These are phyloP conservation scores for Trichoderma erinaceum DNA, from an alignment of 495 filamentous ascomycete genomes.

Conservation along the genomic window DNA sequence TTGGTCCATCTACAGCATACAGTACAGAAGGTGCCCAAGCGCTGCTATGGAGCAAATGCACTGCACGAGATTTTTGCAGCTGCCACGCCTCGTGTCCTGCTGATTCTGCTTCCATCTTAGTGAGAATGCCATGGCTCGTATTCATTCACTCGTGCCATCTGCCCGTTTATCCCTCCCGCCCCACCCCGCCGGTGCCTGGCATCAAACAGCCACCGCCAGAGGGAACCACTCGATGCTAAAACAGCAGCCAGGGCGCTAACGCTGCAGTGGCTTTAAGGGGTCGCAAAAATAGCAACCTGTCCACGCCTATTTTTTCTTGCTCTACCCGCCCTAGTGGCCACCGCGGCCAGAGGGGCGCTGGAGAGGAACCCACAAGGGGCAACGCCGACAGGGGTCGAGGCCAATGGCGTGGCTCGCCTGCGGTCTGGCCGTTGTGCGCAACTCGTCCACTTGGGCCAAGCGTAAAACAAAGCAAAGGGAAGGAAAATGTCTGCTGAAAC, in stretches of 20 bases:
- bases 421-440: neutral
- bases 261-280: slow-evolving; percentile 13
- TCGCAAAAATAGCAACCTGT: slow-evolving; percentile 4
- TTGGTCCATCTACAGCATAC: too few species aligned
- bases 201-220: slow-evolving; percentile 1
- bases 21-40: too few species aligned
- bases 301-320: neutral
- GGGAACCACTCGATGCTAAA: neutral
- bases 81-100: too few species aligned
- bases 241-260: neutral
- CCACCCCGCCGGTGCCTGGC: neutral
- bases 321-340: neutral
- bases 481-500: neutral
- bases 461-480: neutral
- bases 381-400: neutral
- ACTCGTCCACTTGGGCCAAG: neutral
- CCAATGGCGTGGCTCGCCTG: neutral
- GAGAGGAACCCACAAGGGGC: slow-evolving; percentile 1
- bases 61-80: too few species aligned
- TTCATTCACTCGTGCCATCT: neutral
- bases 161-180: neutral
- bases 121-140: neutral
- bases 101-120: too few species aligned
- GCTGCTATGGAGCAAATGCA: too few species aligned
- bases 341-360: neutral